These are phyloP conservation scores for Syzygium aqueum DNA, from an alignment of 345 rosid species.

Conservation along the genomic window DNA sequence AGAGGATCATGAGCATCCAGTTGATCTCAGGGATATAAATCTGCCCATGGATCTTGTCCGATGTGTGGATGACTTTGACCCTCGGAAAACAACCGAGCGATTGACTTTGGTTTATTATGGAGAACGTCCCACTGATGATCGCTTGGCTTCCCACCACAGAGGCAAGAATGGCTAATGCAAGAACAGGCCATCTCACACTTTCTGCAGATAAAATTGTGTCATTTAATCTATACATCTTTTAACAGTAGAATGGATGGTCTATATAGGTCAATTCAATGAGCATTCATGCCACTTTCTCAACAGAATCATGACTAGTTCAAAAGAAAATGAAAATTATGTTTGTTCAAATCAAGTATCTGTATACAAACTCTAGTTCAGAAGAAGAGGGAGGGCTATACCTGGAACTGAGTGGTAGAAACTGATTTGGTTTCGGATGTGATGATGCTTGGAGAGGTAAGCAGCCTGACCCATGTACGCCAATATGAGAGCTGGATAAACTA, in stretches of 20 bases:
- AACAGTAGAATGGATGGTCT: not conserved
- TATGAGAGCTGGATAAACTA: constrained; percentile 96
- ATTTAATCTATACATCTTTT: not conserved
- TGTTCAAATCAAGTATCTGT: not conserved
- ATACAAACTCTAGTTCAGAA: not conserved
- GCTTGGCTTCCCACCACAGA: constrained; percentile 99
- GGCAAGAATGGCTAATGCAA: constrained; percentile 82
- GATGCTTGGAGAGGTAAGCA: constrained; percentile 91
- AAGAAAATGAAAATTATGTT: not conserved
- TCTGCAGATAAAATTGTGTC: constrained; percentile 21
- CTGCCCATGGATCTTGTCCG: constrained; percentile 97
- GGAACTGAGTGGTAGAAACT: constrained; percentile 93
- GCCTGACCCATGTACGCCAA: constrained; percentile 99
- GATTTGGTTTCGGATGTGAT: constrained; percentile 45
- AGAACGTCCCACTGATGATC: constrained; percentile 96
- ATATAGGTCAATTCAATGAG: not conserved
- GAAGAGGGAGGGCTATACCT: constrained; percentile 22
- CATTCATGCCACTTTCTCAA: not conserved
- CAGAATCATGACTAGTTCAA: not conserved
- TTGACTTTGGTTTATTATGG: constrained; percentile 98
- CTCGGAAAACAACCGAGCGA: constrained; percentile 97
- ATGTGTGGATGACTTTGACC: constrained; percentile 96
- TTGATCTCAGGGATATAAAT: constrained; percentile 97
- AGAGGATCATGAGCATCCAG: constrained; percentile 97
- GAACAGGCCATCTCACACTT: constrained; percentile 77